A percentile compares a stretch with the other conserved stretches of the same genome.
Evolutionary conservation across 2,329 filamentous ascomycete species (phyloP).

Genomic region (Sarocladium kiliense): DNA sequence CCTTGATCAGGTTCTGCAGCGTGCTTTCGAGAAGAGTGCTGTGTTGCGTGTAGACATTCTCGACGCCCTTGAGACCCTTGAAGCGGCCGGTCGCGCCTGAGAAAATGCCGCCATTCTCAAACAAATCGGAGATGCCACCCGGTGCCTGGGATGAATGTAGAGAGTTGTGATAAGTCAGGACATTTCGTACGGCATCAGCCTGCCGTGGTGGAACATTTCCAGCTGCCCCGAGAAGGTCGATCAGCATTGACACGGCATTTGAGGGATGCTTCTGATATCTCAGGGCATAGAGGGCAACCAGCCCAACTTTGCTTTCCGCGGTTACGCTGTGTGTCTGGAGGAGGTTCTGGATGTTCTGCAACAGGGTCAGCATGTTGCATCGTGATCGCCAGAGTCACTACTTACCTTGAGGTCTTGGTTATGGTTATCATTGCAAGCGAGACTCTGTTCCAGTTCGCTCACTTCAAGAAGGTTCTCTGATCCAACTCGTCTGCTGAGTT

Average conservation of each 20-base stretch:
- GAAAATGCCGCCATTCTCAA: slow-evolving; percentile 88
- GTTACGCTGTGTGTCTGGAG: slow-evolving; percentile 77
- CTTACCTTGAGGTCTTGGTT: slow-evolving; percentile 79
- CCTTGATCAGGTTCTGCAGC: slow-evolving; percentile 89
- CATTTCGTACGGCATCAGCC: slow-evolving; percentile 74
- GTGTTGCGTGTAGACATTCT: slow-evolving; percentile 98
- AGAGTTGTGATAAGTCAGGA: slow-evolving; percentile 81
- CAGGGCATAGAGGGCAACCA: slow-evolving; percentile 91
- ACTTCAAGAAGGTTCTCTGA: slow-evolving; percentile 89
- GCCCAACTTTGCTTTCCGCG: slow-evolving; percentile 75
- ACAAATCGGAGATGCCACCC: slow-evolving; percentile 82
- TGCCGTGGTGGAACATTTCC: slow-evolving; percentile 73
- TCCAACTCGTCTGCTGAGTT: slow-evolving; percentile 82
- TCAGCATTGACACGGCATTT: slow-evolving; percentile 76
- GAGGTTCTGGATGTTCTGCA: slow-evolving; percentile 73
- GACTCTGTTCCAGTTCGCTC: slow-evolving; percentile 91
- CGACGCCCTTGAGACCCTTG: slow-evolving; percentile 92
- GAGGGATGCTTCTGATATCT: slow-evolving; percentile 85
- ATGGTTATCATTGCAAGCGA: slow-evolving; percentile 97
- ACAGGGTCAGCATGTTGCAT: slow-evolving; percentile 20
- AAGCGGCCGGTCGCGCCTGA: slow-evolving; percentile 81
- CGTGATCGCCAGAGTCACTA: no score
- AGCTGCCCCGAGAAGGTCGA: slow-evolving; percentile 79
- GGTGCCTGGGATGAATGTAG: slow-evolving; percentile 72
- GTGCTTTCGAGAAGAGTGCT: slow-evolving; percentile 83